Evolutionary conservation across 805 yeast genomes (phyloP), one percentile per base, ranked within the genome.

Genomic region (Ogataea angusta): DNA sequence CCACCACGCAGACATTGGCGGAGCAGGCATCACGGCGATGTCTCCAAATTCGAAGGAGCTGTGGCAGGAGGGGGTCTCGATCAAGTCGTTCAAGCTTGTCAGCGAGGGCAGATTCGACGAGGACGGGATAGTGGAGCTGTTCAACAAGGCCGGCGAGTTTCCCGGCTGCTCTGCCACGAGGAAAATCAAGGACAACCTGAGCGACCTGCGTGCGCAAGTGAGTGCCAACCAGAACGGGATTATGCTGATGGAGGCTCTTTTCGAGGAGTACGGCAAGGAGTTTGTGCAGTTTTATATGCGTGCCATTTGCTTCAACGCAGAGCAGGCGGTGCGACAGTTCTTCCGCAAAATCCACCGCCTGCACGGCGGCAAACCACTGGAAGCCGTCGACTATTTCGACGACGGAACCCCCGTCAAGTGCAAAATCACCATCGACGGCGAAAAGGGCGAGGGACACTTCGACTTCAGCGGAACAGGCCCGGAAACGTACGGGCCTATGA

Each of bases 1-100:
- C n/a, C 80, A 76, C 56, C 80, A 76, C 55, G 75, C 80, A 23
- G 80, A 76, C 47, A 75, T 76, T 48, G 80, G 80, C 30, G 75
- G 77, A n/a, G 69, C 74, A 36, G 67, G 76, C 34, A 75, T 78
- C 18, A 78, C 78, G 4, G 68, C 76, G 1, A 73, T 74, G 70
- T 73, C 77, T 19, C 76, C 80, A 8, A 67, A 72, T 47, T 72
- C 80, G 10, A 71, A 70, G 51, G 68, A 71, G 28, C 66, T 76
- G 36, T 68, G 60, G 48, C 76, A 75, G 43, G 81, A 76, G 56
- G 81, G 80, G 34, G 80, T 75, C 3, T 67, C 75, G 14, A 73
- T 75, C 33, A 66, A 69, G 43, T 62, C 74, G 15, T 75, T 70
- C 58, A 72, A 72, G 50, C 56, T 76, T 22, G 75, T 75, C 34